Conservation (phyloP, 495 filamentous ascomycete genomes). For the Xylaria castorea region DNA sequence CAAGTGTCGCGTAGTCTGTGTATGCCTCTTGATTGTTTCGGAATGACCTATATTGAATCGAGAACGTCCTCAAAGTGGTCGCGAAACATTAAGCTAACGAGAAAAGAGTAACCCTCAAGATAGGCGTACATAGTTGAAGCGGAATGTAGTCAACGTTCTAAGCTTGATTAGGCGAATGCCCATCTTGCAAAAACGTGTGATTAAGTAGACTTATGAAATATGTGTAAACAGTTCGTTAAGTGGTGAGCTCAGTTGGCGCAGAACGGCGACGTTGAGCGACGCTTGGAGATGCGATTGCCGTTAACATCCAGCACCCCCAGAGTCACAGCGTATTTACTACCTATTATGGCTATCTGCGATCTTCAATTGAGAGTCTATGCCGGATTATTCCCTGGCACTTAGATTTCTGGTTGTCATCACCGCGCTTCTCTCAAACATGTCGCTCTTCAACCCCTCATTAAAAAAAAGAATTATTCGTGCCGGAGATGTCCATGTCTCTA, state of each 20-base stretch:
- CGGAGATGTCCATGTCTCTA: not conserved
- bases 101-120: not conserved
- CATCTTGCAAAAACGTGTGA: not conserved
- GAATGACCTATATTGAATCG: not conserved
- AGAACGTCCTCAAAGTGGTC: not conserved
- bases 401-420: not conserved
- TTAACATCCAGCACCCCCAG: too few species aligned
- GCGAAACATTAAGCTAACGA: not conserved
- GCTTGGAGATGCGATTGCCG: not conserved
- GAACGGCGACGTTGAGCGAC: not conserved
- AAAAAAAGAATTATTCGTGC: not conserved
- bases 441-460: not conserved
- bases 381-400: not conserved
- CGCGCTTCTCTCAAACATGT: not conserved
- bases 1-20: too few species aligned
- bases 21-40: too few species aligned
- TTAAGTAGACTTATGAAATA: not conserved
- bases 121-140: not conserved
- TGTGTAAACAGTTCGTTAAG: not conserved
- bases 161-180: not conserved
- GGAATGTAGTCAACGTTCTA: not conserved
- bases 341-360: not conserved
- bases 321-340: too few species aligned
- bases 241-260: not conserved
- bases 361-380: not conserved